These are phyloP conservation scores for Hydnomerulius pinastri DNA, from an alignment of 768 basidiomycete species.

Conservation along the genomic window DNA sequence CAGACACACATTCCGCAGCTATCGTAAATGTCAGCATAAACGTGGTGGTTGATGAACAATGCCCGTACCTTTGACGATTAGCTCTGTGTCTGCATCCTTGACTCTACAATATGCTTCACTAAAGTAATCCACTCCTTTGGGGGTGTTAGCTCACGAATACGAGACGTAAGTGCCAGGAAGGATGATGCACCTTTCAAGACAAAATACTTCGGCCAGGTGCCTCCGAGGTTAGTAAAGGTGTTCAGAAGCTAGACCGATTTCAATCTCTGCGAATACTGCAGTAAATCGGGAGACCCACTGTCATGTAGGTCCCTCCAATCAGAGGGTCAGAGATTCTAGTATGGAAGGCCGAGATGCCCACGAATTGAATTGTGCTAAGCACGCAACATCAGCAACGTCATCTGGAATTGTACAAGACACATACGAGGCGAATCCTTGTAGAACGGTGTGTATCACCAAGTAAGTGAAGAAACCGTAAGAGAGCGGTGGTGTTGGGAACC, in stretches of 20 bases:
- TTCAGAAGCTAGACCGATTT: conserved; percentile 70
- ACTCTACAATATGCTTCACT: conserved; percentile 83
- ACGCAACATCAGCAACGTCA: conserved; percentile 5
- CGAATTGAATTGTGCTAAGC: conserved; percentile 93
- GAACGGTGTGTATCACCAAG: conserved; percentile 78
- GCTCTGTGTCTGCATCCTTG: conserved; percentile 51
- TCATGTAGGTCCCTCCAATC: conserved; percentile 99
- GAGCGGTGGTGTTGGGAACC: conserved; percentile 80
- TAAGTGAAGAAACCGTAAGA: conserved; percentile 76
- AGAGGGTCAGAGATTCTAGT: conserved; percentile 94
- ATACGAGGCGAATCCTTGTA: conserved; percentile 84
- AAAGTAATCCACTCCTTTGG: conserved; percentile 81
- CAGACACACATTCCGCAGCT: conserved; percentile 91
- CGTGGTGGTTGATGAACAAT: neutral
- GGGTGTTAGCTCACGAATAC: conserved; percentile 17
- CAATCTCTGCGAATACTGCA: conserved; percentile 2
- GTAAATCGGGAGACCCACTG: conserved; percentile 51
- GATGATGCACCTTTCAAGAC: conserved; percentile 74
- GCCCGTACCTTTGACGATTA: conserved; percentile 55
- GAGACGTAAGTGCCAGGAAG: neutral
- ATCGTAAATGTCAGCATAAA: conserved; percentile 13
- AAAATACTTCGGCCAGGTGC: conserved; percentile 97
- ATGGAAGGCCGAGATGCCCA: conserved; percentile 98
- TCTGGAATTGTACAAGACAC: conserved; percentile 26
- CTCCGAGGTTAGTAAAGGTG: conserved; percentile 95